Evolutionary conservation across 2,329 filamentous ascomycete genomes (phyloP).

Genomic region (Phialemoniopsis sp.): DNA sequence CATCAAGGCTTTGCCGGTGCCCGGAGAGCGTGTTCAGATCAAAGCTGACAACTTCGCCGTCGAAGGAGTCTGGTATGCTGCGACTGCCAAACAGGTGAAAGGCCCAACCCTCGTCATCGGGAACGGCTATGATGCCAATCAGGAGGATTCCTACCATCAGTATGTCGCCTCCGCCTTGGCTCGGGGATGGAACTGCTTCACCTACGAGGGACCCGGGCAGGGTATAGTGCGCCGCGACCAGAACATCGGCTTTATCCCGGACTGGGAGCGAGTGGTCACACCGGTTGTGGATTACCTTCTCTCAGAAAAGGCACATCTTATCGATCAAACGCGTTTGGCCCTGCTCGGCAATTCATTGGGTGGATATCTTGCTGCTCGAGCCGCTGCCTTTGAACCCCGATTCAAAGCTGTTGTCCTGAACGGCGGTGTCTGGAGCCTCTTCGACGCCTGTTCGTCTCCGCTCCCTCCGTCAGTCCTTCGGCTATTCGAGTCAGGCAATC

Average conservation of each 20-base stretch:
- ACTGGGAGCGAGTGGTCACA: slow-evolving; percentile 34
- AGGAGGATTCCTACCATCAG: slow-evolving; percentile 29
- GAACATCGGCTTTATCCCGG: slow-evolving; percentile 33
- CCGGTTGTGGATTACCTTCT: slow-evolving; percentile 33
- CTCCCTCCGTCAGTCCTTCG: slow-evolving; percentile 11
- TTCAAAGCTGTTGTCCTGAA: slow-evolving; percentile 28
- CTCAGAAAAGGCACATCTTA: no score
- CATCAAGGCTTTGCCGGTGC: slow-evolving; percentile 24
- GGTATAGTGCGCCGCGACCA: slow-evolving; percentile 32
- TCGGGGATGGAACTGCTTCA: slow-evolving; percentile 36
- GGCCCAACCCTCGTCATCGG: slow-evolving; percentile 30
- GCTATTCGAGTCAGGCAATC: slow-evolving; percentile 10
- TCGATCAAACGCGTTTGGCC: slow-evolving; percentile 23
- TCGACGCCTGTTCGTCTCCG: slow-evolving; percentile 9
- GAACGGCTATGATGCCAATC: slow-evolving; percentile 27
- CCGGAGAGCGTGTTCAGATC: slow-evolving; percentile 27
- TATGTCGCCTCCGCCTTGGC: slow-evolving; percentile 20
- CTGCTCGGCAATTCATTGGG: slow-evolving; percentile 33
- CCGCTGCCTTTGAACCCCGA: slow-evolving; percentile 34
- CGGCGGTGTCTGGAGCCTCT: slow-evolving; percentile 28
- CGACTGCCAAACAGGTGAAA: slow-evolving; percentile 1
- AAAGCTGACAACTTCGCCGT: slow-evolving; percentile 16
- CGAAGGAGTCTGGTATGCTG: slow-evolving; percentile 12
- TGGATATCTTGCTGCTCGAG: slow-evolving; percentile 29
- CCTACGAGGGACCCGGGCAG: slow-evolving; percentile 43